phyloP scores from a whole-genome alignment of 106 monocot species.

The Alisma plantagoaquatica region DNA sequence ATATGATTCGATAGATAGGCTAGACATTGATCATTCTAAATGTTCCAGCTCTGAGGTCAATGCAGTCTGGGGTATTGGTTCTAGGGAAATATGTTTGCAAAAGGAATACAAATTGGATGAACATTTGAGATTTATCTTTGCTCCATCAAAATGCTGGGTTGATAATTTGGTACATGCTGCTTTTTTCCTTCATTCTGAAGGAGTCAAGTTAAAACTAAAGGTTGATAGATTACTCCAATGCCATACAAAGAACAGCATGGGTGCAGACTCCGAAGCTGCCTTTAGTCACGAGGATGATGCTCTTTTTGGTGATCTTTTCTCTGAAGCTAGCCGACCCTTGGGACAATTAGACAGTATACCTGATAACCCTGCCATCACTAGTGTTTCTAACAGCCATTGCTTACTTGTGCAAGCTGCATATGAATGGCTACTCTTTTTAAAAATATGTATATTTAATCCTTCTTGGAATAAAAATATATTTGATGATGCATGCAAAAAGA shows the following conservation, averaged over 20 bases:
- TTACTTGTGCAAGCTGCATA: constrained; percentile 46
- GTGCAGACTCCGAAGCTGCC: constrained; percentile 45
- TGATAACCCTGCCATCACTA: constrained; percentile 34
- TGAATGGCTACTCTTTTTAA: constrained; percentile 67
- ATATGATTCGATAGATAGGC: constrained; percentile 19
- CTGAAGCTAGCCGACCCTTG: constrained; percentile 61
- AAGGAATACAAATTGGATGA: constrained; percentile 54
- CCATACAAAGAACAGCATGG: constrained; percentile 34
- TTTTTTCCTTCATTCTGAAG: constrained; percentile 65
- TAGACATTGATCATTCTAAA: constrained; percentile 10
- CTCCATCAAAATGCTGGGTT: constrained; percentile 62
- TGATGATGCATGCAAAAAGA: constrained; percentile 63
- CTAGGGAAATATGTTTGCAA: constrained; percentile 40
- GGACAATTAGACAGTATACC: constrained; percentile 32
- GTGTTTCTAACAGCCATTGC: constrained; percentile 13
- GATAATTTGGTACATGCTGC: constrained; percentile 65
- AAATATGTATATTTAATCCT: constrained; percentile 47
- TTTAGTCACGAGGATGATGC: constrained; percentile 90
- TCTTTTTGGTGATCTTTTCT: constrained; percentile 94
- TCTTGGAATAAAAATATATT: constrained; percentile 42
- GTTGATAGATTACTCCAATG: constrained; percentile 26
- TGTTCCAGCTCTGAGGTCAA: constrained; percentile 9
- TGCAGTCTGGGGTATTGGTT: constrained; percentile 30
- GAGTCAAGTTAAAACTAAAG: constrained; percentile 37
- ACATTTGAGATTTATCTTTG: constrained; percentile 51